Base-by-base conservation (phyloP, 352 stramenopile species). In the Phytophthora melonis region DNA sequence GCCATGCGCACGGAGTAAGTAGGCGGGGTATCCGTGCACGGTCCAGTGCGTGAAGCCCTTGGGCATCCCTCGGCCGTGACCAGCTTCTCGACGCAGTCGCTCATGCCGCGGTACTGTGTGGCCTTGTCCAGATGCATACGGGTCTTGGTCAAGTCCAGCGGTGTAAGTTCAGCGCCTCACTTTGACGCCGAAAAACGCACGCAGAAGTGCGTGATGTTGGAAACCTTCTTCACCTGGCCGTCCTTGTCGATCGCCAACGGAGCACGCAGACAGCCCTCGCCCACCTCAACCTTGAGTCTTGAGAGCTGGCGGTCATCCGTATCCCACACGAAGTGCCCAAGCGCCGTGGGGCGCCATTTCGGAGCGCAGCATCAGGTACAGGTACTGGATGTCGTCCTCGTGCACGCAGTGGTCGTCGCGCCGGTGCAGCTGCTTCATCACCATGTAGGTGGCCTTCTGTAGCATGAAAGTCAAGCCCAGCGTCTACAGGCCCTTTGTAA, bases 31-130 rank as follows among this genome's bases (percentile, higher is more conserved):
- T 1, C 25, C 45, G 80, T 97, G 90, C 54, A 92, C 93, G 2
- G 90, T 95, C 88, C 90, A 97, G 5, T 90, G 92, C 21, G 81
- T 93, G 60, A 97, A 94, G 54, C 92, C 92, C 77, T 97, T 97
- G 76, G 87, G 97, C 36, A 97, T 3, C 92, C 92, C 72, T 97
- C 92, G 1, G 89, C 88, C 18, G 66, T 65, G 45, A 94, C 80
- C 9, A 97, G 89, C 71, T 95, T 92, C 77, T 92, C 87, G 43
- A 88, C 82, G 68, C 87, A 94, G 79, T 97, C 85, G 16, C 96
- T 16, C 81, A 97, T 95, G 67, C 91, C 91, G 6, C 84, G 89
- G 82, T 97, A 97, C 64, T 95, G 66, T n/a, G n/a, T n/a, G n/a
- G n/a, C 84, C 77, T 94, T 95, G 77, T 97, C 92, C 13, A 97